phyloP scores from a whole-genome alignment of 805 yeast genomes.

The Naumovozyma dairenensis region DNA sequence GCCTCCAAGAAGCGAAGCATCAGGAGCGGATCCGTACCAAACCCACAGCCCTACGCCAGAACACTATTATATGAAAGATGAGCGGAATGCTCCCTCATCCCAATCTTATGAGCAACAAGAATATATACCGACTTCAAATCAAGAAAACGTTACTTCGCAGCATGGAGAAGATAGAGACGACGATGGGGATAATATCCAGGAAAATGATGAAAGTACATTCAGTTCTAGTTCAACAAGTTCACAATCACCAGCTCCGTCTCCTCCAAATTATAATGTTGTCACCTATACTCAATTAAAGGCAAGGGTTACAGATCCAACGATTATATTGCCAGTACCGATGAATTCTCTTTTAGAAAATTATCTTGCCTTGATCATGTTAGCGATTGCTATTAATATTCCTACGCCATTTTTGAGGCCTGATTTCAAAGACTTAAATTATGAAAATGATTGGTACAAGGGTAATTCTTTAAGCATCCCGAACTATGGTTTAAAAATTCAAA shows the following conservation, averaged over 20 bases:
- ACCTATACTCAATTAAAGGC: conserved; percentile 1
- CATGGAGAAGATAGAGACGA: background rate
- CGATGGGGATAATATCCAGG: background rate
- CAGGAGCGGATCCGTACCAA: no score
- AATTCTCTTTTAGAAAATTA: conserved; percentile 23
- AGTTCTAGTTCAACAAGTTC: background rate
- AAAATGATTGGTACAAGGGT: conserved; percentile 22
- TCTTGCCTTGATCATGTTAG: conserved; percentile 21
- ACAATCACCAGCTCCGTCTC: background rate
- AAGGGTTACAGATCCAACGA: conserved; percentile 15
- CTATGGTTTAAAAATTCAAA: conserved; percentile 6
- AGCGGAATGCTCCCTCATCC: no score
- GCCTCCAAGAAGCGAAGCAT: no score
- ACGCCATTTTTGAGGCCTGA: conserved; percentile 16
- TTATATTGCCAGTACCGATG: conserved; percentile 18
- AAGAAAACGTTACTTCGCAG: no score
- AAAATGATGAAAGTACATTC: background rate
- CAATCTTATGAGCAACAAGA: no score
- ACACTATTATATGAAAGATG: no score
- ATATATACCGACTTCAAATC: no score
- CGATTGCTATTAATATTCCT: conserved; percentile 19
- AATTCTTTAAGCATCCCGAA: conserved; percentile 5
- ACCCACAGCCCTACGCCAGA: no score
- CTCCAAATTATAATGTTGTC: background rate
- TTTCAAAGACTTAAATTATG: conserved; percentile 17